Conservation (phyloP, 176 grass and related monocot species). For the Raddia distichophylla region DNA sequence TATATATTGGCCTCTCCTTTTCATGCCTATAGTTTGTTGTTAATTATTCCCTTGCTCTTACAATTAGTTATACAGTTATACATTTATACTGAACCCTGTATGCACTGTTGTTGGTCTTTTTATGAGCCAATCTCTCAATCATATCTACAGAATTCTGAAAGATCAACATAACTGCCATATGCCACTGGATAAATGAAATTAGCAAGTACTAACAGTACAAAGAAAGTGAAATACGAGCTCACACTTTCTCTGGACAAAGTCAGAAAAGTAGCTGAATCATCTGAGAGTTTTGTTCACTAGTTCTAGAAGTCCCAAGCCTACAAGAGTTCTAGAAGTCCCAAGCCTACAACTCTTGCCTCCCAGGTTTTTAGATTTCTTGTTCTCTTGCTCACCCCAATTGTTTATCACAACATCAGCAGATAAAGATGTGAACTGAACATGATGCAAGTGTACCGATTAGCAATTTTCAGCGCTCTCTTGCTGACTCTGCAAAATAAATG, state of each 20-base stretch:
- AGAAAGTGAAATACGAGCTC: background rate
- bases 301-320: background rate
- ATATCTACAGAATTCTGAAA: background rate
- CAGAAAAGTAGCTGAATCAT: too few relatives aligned
- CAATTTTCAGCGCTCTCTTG: background rate
- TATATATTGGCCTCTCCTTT: background rate
- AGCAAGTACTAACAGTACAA: background rate
- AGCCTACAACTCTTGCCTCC: background rate
- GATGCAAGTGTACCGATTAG: background rate
- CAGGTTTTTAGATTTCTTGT: conserved; percentile 19
- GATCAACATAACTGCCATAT: background rate
- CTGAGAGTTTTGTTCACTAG: background rate
- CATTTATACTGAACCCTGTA: background rate
- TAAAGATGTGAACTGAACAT: background rate
- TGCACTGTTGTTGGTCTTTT: background rate
- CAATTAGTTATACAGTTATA: background rate
- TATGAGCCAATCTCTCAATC: background rate
- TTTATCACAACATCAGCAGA: background rate
- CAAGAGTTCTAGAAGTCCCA: conserved; percentile 4
- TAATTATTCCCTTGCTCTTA: background rate
- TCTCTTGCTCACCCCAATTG: background rate
- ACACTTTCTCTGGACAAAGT: too few relatives aligned
- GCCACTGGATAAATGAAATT: background rate
- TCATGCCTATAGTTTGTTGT: background rate
- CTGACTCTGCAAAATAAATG: background rate